A percentile compares a stretch with the other conserved stretches of the same genome.
Evolutionary conservation across 2,329 filamentous ascomycete species (phyloP).

Genomic region (Trichoderma arundinaceum): DNA sequence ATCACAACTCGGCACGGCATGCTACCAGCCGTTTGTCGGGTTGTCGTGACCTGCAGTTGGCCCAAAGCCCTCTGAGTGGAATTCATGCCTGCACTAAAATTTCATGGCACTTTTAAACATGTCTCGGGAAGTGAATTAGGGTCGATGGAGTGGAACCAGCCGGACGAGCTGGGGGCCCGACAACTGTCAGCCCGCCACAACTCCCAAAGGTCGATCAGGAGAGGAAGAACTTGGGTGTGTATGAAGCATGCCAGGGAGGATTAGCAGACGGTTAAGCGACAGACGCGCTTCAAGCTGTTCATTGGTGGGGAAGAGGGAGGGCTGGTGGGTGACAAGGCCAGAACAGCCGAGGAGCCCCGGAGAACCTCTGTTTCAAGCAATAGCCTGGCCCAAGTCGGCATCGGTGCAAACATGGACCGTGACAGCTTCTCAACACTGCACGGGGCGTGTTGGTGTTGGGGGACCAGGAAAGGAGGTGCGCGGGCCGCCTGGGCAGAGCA

Average conservation of each 20-base stretch:
- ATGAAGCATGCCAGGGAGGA: background rate
- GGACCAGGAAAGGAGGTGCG: too few species aligned
- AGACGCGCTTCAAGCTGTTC: constrained; percentile 24
- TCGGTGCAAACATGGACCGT: constrained; percentile 8
- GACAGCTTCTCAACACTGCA: background rate
- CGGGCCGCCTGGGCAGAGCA: constrained; percentile 1
- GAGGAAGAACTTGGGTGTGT: background rate
- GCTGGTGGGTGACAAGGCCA: background rate
- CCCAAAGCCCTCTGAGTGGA: too few species aligned
- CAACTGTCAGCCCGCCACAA: constrained; percentile 25
- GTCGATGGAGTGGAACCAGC: constrained; percentile 24
- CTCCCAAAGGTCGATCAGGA: constrained; percentile 8
- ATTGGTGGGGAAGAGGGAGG: constrained; percentile 10
- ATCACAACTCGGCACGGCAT: background rate
- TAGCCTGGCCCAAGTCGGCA: background rate
- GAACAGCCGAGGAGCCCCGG: constrained; percentile 13
- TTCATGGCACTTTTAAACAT: constrained; percentile 7
- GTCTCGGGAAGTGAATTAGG: constrained; percentile 25
- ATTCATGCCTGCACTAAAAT: background rate
- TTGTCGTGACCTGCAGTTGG: background rate
- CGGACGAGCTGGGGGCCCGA: constrained; percentile 16
- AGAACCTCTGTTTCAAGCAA: constrained; percentile 3
- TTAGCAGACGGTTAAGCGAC: constrained; percentile 24
- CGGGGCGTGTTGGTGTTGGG: background rate
- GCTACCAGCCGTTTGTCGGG: background rate